Conservation (phyloP, 352 stramenopile species). For the Phytophthora citrophthora region DNA sequence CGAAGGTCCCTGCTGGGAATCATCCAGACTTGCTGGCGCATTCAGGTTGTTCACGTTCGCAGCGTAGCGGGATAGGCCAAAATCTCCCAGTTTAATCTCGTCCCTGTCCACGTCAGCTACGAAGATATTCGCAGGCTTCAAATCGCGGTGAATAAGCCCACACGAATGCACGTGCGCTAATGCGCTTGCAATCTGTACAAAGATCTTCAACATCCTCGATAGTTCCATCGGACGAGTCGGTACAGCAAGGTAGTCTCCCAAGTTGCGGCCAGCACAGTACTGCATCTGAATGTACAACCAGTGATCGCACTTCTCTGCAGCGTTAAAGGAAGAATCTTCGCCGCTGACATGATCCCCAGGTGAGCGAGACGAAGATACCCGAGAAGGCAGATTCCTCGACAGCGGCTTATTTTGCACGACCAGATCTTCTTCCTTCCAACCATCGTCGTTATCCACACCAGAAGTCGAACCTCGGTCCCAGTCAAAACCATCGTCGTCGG, state of each 20-base stretch:
- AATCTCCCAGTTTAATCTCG: conserved; percentile 92
- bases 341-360: conserved; percentile 26
- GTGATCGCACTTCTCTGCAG: conserved; percentile 75
- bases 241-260: conserved; percentile 84
- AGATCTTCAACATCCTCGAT: conserved; percentile 84
- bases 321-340: conserved; percentile 58
- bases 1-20: conserved; percentile 33
- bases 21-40: conserved; percentile 41
- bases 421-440: conserved; percentile 73
- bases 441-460: conserved; percentile 43
- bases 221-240: conserved; percentile 77
- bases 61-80: conserved; percentile 87
- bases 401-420: conserved; percentile 47
- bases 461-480: conserved; percentile 74
- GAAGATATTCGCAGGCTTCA: conserved; percentile 94
- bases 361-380: conserved; percentile 12
- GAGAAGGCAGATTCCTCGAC: conserved; percentile 16
- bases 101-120: conserved; percentile 84
- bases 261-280: conserved; percentile 87
- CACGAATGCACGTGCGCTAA: conserved; percentile 91
- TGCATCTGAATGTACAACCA: conserved; percentile 95
- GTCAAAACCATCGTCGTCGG: conserved; percentile 76
- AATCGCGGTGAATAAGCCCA: conserved; percentile 90
- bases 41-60: conserved; percentile 83
- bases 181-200: conserved; percentile 90